Conservation (phyloP, 768 basidiomycete genomes). For the Solioccasus polychromus region DNA sequence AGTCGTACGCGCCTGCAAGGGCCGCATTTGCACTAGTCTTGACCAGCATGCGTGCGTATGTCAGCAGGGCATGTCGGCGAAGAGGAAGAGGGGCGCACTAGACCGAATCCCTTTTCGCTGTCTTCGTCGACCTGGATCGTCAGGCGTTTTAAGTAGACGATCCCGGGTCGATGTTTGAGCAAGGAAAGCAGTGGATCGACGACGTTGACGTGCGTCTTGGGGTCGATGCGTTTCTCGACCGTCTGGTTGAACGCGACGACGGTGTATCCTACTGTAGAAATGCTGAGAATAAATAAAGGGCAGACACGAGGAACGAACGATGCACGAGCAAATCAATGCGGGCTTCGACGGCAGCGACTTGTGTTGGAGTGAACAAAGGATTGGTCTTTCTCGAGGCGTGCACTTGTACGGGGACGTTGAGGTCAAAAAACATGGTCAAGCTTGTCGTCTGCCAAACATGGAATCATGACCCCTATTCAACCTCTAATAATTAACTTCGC, state of each 20-base stretch:
- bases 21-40: conserved; percentile 72
- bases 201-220: conserved; percentile 64
- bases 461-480: too few relatives aligned
- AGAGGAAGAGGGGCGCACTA: conserved; percentile 54
- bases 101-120: conserved; percentile 82
- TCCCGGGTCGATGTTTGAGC: conserved; percentile 54
- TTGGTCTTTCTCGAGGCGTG: too few relatives aligned
- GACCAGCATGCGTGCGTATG: too few relatives aligned
- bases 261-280: conserved; percentile 75
- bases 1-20: conserved; percentile 65
- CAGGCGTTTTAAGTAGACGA: conserved; percentile 70
- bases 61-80: not conserved
- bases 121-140: conserved; percentile 81
- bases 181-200: conserved; percentile 58
- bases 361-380: conserved; percentile 49
- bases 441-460: too few relatives aligned
- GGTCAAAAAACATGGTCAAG: conserved; percentile 76
- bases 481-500: too few relatives aligned
- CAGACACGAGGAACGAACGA: conserved; percentile 44
- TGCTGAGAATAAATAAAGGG: conserved; percentile 1
- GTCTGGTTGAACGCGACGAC: conserved; percentile 77
- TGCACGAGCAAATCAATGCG: conserved; percentile 70
- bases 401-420: conserved; percentile 67
- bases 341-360: conserved; percentile 56
- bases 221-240: conserved; percentile 67